Conservation (phyloP, 345 rosid species). For the Euphorbia tirucalli region DNA sequence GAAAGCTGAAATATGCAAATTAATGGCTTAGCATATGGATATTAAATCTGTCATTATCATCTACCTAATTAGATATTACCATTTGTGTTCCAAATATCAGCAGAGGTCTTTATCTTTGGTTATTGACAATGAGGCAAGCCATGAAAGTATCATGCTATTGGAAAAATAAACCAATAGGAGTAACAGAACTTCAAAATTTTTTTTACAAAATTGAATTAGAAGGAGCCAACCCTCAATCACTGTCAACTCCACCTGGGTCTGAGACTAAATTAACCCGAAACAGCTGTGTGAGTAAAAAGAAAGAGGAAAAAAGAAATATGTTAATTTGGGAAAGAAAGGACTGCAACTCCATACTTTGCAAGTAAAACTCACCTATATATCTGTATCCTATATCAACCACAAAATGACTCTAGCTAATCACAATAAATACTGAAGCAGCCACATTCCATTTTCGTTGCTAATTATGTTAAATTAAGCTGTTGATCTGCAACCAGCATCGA, state of each 20-base stretch:
- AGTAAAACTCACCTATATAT: constrained; percentile 4
- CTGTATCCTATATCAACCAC: neutral
- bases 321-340: too few relatives aligned
- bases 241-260: constrained; percentile 4
- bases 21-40: too few relatives aligned
- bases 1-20: too few relatives aligned
- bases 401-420: neutral
- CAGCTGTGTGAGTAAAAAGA: neutral
- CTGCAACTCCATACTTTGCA: neutral
- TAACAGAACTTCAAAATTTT: neutral
- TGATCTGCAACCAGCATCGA: neutral
- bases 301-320: too few relatives aligned
- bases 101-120: neutral
- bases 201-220: neutral
- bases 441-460: neutral
- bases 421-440: constrained; percentile 12
- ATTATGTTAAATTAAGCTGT: neutral
- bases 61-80: neutral
- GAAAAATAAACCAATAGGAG: neutral
- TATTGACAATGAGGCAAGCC: too few relatives aligned
- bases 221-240: too few relatives aligned
- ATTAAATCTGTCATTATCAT: neutral
- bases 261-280: neutral
- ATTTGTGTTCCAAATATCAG: neutral
- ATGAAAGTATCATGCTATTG: neutral